These are phyloP conservation scores for Candida namnaoensis DNA, from an alignment of 805 yeast genomes.

Conservation along the genomic window DNA sequence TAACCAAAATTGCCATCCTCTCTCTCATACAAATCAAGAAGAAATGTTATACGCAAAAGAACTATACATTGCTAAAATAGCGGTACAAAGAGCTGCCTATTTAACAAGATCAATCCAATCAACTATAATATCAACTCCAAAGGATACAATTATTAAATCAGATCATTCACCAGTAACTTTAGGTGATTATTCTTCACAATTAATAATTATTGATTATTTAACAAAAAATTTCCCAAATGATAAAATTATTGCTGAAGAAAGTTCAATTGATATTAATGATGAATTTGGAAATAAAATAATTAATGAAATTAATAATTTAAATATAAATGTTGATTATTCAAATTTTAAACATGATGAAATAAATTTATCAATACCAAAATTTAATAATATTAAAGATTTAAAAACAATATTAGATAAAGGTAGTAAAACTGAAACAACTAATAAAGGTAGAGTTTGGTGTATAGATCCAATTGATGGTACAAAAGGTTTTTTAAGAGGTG, in stretches of 20 bases:
- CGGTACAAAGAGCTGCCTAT: constrained; percentile 80
- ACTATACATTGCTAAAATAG: constrained; percentile 73
- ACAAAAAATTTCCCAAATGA: constrained; percentile 74
- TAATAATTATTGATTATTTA: constrained; percentile 80
- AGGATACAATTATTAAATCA: constrained; percentile 62
- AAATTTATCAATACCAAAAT: constrained; percentile 23
- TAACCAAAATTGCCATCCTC: no score
- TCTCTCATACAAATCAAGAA: no score
- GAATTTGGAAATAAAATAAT: constrained; percentile 48
- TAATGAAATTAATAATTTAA: constrained; percentile 31
- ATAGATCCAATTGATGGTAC: constrained; percentile 98
- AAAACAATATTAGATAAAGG: constrained; percentile 72
- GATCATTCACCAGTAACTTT: constrained; percentile 94
- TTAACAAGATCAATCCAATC: constrained; percentile 61
- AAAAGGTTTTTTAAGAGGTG: constrained; percentile 91
- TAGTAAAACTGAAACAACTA: constrained; percentile 70
- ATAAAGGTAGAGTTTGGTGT: constrained; percentile 86
- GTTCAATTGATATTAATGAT: constrained; percentile 56
- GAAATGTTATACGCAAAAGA: constrained; percentile 49
- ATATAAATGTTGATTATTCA: constrained; percentile 34
- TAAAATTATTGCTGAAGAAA: constrained; percentile 91
- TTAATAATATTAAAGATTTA: constrained; percentile 39
- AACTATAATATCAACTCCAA: constrained; percentile 38
- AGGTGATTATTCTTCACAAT: constrained; percentile 96
- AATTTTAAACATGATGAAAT: no score